Conservation (phyloP, 2,329 filamentous ascomycete species). For the Acarospora socialis region DNA sequence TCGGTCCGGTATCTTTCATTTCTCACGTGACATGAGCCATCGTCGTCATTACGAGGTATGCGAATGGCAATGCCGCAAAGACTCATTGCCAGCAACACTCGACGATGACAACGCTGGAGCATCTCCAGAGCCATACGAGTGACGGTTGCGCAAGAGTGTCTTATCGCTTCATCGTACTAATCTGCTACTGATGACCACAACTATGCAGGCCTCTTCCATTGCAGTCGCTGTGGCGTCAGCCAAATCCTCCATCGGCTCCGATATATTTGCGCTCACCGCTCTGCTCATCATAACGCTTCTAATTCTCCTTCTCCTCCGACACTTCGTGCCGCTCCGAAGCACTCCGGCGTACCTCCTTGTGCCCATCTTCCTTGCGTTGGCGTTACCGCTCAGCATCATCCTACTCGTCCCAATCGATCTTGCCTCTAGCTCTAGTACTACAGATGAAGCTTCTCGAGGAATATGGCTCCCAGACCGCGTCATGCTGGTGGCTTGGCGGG, state of each 20-base stretch:
- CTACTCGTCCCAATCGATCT: slow-evolving; percentile 91
- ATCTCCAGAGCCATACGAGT: no score
- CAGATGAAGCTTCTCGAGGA: slow-evolving; percentile 50
- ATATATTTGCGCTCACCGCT: slow-evolving; percentile 60
- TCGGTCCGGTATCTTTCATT: no score
- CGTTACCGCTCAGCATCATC: slow-evolving; percentile 79
- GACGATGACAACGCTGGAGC: no score
- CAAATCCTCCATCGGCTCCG: slow-evolving; percentile 58
- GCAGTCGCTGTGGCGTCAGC: no score
- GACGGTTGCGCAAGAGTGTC: no score
- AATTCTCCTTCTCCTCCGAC: slow-evolving; percentile 71
- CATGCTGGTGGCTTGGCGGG: slow-evolving; percentile 79
- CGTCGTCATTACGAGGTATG: no score
- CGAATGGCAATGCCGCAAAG: no score
- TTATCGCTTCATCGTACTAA: no score
- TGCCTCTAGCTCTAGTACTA: slow-evolving; percentile 64
- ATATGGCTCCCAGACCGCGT: slow-evolving; percentile 75
- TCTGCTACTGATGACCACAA: neutral
- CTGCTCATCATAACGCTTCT: slow-evolving; percentile 59
- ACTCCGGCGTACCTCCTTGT: slow-evolving; percentile 83
- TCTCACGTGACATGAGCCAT: no score
- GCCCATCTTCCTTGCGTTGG: slow-evolving; percentile 91
- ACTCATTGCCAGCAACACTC: no score
- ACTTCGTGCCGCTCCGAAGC: slow-evolving; percentile 78
- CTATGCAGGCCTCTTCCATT: slow-evolving; percentile 7